Evolutionary conservation across 768 basidiomycete species (phyloP).

Genomic region (Termitomyces sp.): DNA sequence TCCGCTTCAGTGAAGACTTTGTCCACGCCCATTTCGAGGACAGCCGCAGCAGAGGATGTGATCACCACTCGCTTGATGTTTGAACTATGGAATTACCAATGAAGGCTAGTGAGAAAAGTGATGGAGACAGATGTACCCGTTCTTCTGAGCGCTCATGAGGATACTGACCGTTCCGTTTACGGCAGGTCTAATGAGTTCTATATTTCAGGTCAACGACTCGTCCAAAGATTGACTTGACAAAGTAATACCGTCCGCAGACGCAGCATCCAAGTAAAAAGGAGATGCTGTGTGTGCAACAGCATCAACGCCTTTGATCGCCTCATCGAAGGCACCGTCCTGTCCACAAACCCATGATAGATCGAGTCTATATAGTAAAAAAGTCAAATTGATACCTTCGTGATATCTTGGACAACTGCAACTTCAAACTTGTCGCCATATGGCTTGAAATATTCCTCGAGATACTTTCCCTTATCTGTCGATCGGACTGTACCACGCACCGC

Average conservation of each 20-base stretch:
- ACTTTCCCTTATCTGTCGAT: slow-evolving; percentile 17
- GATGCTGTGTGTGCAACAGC: slow-evolving; percentile 61
- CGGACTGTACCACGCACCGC: slow-evolving; percentile 23
- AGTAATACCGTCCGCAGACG: slow-evolving; percentile 25
- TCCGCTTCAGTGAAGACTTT: slow-evolving; percentile 39
- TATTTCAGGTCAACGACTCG: background rate
- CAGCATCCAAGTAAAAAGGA: slow-evolving; percentile 40
- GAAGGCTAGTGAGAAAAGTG: background rate
- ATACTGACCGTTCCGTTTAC: slow-evolving; percentile 64
- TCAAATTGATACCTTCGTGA: slow-evolving; percentile 13
- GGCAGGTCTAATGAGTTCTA: slow-evolving; percentile 66
- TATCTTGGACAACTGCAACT: slow-evolving; percentile 19
- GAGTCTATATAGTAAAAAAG: background rate
- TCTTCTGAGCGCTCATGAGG: slow-evolving; percentile 50
- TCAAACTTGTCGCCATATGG: slow-evolving; percentile 22
- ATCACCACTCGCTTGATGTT: slow-evolving; percentile 54
- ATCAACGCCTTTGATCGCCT: slow-evolving; percentile 62
- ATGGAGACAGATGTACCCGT: slow-evolving; percentile 29
- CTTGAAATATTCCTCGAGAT: slow-evolving; percentile 16
- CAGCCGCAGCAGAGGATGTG: slow-evolving; percentile 50
- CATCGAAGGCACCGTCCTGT: slow-evolving; percentile 59
- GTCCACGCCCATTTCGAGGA: slow-evolving; percentile 23
- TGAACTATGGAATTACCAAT: background rate
- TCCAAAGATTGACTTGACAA: too few species aligned
- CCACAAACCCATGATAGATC: background rate